Evolutionary conservation across 179 eudicot species (phyloP), one percentile per base, ranked within the genome.

Genomic region (Spinacia oleracea): DNA sequence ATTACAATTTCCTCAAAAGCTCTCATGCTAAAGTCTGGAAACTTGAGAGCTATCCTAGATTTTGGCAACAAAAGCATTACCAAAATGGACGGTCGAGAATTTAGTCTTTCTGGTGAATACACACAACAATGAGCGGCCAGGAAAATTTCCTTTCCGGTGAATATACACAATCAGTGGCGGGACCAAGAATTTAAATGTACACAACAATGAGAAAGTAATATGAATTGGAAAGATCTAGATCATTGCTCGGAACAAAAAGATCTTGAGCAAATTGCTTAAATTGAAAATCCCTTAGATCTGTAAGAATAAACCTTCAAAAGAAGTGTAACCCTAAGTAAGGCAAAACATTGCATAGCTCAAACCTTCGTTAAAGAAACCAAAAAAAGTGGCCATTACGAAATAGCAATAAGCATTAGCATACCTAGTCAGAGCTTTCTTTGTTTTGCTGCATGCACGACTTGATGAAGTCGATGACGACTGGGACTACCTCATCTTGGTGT

Each of bases 401-500:
- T 29, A 27, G 3, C 5, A 29, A 71, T 16, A 15, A 73, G 46
- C 4, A 73, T 21, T 21, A 40, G 48, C 70, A n/a, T 80, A 73
- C 72, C 80, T 79, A 72, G 59, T 25, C 15, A 66, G 80, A 70
- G 34, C 59, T 58, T 70, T 74, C 80, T 38, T 65, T 81, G 63
- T 84, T 76, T 29, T 79, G 84, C 74, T 81, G 74, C 42, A 81
- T 62, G 82, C 86, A 81, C 4, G 81, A 74, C 83, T 86, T 90
- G 16, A 89, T 85, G 84, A 90, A 90, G 64, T 87, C 83, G 18
- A 81, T 78, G 53, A 89, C 89, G 68, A 77, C 84, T 0, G 90
- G 83, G 60, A 79, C 82, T 48, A 91, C 56, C 77, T 90, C 85
- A 58, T 81, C 80, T 83, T 85, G 90, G 78, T 93, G 96, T 50